A percentile compares a stretch with the other conserved stretches of the same genome.
Conservation (phyloP, 352 stramenopile species). For the Proteromonas lacertae region DNA sequence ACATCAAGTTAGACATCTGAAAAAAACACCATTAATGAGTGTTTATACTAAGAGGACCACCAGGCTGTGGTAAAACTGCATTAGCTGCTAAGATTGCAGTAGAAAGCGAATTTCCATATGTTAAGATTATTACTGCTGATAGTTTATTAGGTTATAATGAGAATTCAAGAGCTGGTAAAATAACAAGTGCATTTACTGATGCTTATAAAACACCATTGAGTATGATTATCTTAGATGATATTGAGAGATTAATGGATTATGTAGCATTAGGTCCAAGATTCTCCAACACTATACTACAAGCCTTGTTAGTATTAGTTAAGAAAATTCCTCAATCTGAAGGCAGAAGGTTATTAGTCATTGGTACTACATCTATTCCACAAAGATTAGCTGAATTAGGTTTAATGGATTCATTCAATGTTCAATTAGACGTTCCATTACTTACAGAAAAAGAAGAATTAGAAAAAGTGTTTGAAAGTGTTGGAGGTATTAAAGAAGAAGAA, state of each 20-base stretch:
- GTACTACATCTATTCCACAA: conserved; percentile 54
- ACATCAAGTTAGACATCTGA: conserved; percentile 56
- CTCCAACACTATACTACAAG: conserved; percentile 88
- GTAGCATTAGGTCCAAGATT: conserved; percentile 70
- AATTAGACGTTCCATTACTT: too few species aligned
- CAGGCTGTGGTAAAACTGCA: too few species aligned
- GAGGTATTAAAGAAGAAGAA: too few species aligned
- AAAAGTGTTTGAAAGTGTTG: too few species aligned
- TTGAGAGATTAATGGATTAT: conserved; percentile 95
- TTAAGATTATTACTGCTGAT: too few species aligned
- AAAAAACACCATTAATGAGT: conserved; percentile 77
- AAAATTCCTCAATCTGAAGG: too few species aligned
- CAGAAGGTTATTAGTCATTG: conserved; percentile 65
- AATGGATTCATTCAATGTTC: too few species aligned
- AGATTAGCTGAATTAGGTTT: conserved; percentile 59
- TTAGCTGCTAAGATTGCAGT: conserved; percentile 78
- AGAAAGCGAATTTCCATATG: conserved; percentile 75
- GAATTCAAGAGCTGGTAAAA: conserved; percentile 42
- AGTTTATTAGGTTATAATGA: too few species aligned
- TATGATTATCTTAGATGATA: too few species aligned
- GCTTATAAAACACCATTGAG: conserved; percentile 83
- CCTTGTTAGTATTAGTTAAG: conserved; percentile 84
- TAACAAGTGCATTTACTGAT: conserved; percentile 47
- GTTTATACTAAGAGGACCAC: too few species aligned
- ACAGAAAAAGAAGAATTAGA: too few species aligned